Evolutionary conservation across 2,329 filamentous ascomycete genomes (phyloP), one percentile per base, ranked within the genome.

Genomic region (Macrophomina tecta): DNA sequence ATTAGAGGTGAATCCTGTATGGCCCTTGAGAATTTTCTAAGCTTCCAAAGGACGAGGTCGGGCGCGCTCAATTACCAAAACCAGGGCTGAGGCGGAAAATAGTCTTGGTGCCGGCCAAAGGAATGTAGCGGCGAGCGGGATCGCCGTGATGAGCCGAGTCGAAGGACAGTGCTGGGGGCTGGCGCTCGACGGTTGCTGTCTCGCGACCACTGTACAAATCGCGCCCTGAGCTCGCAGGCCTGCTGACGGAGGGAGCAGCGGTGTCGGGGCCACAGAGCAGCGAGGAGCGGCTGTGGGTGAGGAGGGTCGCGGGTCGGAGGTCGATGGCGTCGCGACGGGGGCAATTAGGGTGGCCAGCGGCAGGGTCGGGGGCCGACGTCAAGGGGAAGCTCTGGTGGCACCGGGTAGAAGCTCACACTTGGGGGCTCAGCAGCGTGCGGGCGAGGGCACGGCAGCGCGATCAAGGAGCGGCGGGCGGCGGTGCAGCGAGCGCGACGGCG

Each of bases 1-100:
- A 93, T 93, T 93, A 92, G 73, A 71, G 69, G 69, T 68, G 67
- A 68, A 67, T 61, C 64, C 63, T 48, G 51, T 56, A 49, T 58
- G 45, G 63, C 63, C 63, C 63, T 65, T 56, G 63, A 56, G 63
- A 58, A 51, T 45, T 62, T 58, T 52, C 62, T 61, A 58, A 49
- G 48, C 53, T 40, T 64, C 42, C 49, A 51, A 62, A 49, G 58
- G 42, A 62, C 58, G 58, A 46, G 46, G 46, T 36, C 32, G 38
- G 42, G 51, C 72, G 75, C 74, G 74, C 70, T 73, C 70, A 73
- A 73, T 75, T 77, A 77, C 75, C 75, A 75, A 75, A 74, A 73
- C 75, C 74, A 77, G 76, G 75, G 74, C 74, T 75, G 75, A 69
- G 73, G 71, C 71, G 70, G 67, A 73, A 73, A 74, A 67, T 70